Base-by-base conservation (phyloP, 1,139 yeast genomes). In the Diutina sp. region DNA sequence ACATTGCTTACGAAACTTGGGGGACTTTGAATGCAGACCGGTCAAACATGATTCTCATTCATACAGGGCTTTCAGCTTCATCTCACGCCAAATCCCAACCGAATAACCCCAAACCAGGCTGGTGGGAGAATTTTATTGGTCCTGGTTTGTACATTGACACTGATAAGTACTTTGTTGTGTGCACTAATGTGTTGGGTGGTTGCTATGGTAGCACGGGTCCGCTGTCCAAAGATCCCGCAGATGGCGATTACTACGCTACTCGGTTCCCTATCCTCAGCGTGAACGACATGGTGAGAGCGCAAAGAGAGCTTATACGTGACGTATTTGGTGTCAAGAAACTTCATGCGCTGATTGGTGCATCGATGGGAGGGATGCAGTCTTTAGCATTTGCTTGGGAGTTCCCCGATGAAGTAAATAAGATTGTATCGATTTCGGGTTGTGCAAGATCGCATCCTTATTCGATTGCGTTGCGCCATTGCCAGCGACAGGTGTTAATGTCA, bases 291-390 rank as follows among this genome's bases (percentile, higher is more conserved):
- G 88, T 88, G 1, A 74, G 97, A 55, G 96, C 95, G 0, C 98
- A 90, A 71, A 78, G 89, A 60, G 76, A 87, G 57, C 72, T 90
- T 51, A 73, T 90, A 21, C 71, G 70, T 38, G 79, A 83, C 54
- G 82, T 79, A 46, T 81, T 90, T 60, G 83, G 84, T 0, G 87
- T 87, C 32, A 58, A 65, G 2, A 84, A 81, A 66, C 71, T 90
- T 32, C 82, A 83, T 67, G 96, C 96, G 0, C 81, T 90, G 0
- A 83, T 91, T 4, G 98, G 98, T 6, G 87, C 96, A 1, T 89
- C 96, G 0, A 89, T 90, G 96, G 98, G 98, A 35, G 98, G 97
- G 21, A 90, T 90, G 97, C 97, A 90, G 71, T 85, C 93, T 11
- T 76, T 90, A 58, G 96, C 97, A 0, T 89, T 84, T 67, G 96